Base-by-base conservation (phyloP, 1,284 basidiomycete species). In the Ganoderma lucidum region DNA sequence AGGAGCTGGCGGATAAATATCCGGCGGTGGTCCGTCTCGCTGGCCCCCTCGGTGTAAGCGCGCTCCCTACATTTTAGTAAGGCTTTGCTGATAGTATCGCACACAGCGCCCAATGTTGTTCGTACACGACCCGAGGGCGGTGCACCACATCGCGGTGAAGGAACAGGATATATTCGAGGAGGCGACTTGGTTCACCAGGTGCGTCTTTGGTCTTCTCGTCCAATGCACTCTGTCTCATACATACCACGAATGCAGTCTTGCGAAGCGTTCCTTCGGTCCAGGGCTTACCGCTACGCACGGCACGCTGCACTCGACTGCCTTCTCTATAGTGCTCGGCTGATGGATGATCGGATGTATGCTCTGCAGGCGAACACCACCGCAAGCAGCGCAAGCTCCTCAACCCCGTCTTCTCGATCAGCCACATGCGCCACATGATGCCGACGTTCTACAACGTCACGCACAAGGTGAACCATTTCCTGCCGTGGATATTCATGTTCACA, bases 81-180 rank as follows among this genome's bases (percentile, higher is more conserved):
- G 10, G 32, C 23, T 28, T 42, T 10, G 41, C 35, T 59, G 10
- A 35, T n/a, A 1, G 0, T 37, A 0, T 39, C 6, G 55, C 32
- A n/a, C n/a, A 3, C 28, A 78, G 76, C 64, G 65, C n/a, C 70
- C 69, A 5, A 63, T 74, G n/a, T 68, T 79, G 17, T 76, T 74
- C 42, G 68, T 78, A 15, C 73, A 70, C 56, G 78, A 80, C 37
- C 76, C 79, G 2, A 66, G 60, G n/a, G 79, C 79, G 2, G 68
- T 80, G 61, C 75, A 78, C 41, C 73, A 73, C 61, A 77, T 82
- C 19, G 53, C 79, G 6, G 71, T 80, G 17, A 81, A 80, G 65
- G 80, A 82, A 39, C 76, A 77, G 55, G 68, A 78, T n/a, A 68
- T 74, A 28, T 81, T 77, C 64, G 76, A 79, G 45, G 77, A 80